Conservation (phyloP, 257 asterid genomes). For the Nemophila menziesii region DNA sequence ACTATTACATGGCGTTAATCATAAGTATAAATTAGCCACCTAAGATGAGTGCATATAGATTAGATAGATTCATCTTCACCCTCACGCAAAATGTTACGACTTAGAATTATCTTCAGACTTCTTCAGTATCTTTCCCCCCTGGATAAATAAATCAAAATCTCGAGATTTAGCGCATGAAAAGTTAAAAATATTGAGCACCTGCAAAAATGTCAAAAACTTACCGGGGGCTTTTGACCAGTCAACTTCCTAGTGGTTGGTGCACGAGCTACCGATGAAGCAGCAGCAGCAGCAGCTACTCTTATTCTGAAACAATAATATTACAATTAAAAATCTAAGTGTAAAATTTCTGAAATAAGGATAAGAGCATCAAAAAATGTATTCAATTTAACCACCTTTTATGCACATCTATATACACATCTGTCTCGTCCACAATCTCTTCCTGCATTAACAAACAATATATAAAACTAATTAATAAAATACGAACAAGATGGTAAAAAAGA, state of each 20-base stretch:
- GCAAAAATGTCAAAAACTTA: conserved; percentile 14
- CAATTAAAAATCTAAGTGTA: conserved; percentile 2
- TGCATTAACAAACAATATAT: conserved; percentile 21
- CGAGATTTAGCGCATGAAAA: not conserved
- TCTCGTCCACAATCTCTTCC: conserved; percentile 99
- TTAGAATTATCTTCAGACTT: conserved; percentile 16
- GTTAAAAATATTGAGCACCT: not conserved
- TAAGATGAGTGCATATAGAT: not conserved
- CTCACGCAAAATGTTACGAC: conserved; percentile 1
- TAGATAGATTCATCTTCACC: not conserved
- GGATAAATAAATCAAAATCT: conserved; percentile 2
- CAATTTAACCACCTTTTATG: conserved; percentile 59
- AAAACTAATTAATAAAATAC: not conserved
- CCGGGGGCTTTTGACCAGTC: conserved; percentile 31
- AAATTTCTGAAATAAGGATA: not conserved
- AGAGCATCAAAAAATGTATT: not conserved
- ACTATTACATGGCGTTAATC: not conserved
- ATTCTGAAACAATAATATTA: conserved; percentile 38
- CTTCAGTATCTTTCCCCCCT: conserved; percentile 26
- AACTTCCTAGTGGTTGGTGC: conserved; percentile 46
- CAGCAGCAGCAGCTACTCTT: conserved; percentile 95
- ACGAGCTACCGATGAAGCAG: conserved; percentile 86
- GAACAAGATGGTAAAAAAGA: not conserved
- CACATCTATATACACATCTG: conserved; percentile 82
- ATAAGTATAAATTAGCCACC: too few relatives aligned